phyloP scores from a whole-genome alignment of 2,329 filamentous ascomycete genomes.

The Epicoccum nigrum region DNA sequence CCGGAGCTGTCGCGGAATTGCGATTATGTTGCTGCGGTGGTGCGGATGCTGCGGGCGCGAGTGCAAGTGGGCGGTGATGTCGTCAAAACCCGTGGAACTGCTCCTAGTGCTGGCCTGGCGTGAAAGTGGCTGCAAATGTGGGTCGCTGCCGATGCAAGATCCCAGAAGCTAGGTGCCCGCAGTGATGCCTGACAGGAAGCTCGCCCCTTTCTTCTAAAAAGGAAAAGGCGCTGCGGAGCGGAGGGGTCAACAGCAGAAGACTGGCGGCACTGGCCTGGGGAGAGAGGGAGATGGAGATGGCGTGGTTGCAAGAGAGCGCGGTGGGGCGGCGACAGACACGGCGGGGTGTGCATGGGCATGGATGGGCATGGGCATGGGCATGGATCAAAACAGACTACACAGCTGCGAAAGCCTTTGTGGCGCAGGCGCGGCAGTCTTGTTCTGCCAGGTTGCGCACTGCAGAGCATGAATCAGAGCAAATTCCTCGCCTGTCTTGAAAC shows the following conservation, averaged over 20 bases:
- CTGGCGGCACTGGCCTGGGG: not conserved
- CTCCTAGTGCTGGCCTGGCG: conserved; percentile 32
- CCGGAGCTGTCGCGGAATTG: not conserved
- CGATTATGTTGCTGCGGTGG: not conserved
- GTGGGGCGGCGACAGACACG: not conserved
- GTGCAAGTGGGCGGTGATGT: conserved; percentile 29
- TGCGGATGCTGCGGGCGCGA: conserved; percentile 26
- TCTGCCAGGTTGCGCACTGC: too few species aligned
- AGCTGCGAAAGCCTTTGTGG: conserved; percentile 9
- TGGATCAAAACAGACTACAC: conserved; percentile 17
- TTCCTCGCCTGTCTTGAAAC: not conserved
- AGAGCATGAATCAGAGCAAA: conserved; percentile 2
- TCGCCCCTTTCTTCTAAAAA: conserved; percentile 10
- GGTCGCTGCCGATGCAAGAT: conserved; percentile 14
- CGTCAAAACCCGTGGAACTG: conserved; percentile 32
- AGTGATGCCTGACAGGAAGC: conserved; percentile 25
- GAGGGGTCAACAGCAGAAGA: conserved; percentile 1
- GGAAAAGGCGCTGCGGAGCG: conserved; percentile 9
- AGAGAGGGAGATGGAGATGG: too few species aligned
- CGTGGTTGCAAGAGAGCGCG: not conserved
- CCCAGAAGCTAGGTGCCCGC: conserved; percentile 25
- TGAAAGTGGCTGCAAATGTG: conserved; percentile 29
- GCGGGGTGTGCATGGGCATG: too few species aligned
- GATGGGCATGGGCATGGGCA: too few species aligned
- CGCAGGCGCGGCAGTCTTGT: conserved; percentile 4